Percentiles rank a stretch among this genome's conserved stretches.
These are phyloP conservation scores for Hansenula sp. DNA, from an alignment of 1,139 yeast species.

Conservation along the genomic window DNA sequence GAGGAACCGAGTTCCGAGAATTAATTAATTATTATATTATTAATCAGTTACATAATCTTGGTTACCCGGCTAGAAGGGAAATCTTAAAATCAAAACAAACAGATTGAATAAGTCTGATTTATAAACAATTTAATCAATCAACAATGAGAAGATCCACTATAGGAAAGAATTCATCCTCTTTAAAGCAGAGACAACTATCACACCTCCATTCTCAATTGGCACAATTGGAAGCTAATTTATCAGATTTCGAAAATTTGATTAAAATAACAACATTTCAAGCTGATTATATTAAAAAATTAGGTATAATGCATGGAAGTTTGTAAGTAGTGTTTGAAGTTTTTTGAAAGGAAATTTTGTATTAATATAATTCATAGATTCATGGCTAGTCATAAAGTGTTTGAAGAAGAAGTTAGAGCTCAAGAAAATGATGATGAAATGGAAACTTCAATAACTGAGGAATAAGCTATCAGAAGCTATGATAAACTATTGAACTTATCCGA, in stretches of 20 bases:
- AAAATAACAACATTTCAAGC: constrained; percentile 54
- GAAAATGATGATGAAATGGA: constrained; percentile 7
- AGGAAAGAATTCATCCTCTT: background rate
- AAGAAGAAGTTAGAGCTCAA: constrained; percentile 34
- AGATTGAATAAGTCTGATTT: too few relatives aligned
- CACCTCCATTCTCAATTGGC: constrained; percentile 62
- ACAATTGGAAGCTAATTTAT: constrained; percentile 54
- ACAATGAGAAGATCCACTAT: constrained; percentile 2
- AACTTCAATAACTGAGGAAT: background rate
- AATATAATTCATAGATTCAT: constrained; percentile 34
- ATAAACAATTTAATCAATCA: too few relatives aligned
- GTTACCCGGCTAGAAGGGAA: too few relatives aligned
- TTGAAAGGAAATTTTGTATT: background rate
- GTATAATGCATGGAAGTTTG: constrained; percentile 58
- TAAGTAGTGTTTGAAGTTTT: constrained; percentile 16
- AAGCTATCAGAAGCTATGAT: too few relatives aligned
- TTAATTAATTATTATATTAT: too few relatives aligned
- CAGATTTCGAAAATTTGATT: constrained; percentile 52
- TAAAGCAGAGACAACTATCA: constrained; percentile 50
- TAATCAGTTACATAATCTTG: too few relatives aligned
- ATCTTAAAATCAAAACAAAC: too few relatives aligned
- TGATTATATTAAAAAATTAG: constrained; percentile 49
- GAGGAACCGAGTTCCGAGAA: too few relatives aligned
- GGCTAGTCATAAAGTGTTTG: constrained; percentile 63
- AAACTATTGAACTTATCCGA: too few relatives aligned